Percentiles rank a stretch among this genome's conserved stretches.
Evolutionary conservation across 1,139 yeast genomes (phyloP).

Genomic region (Hyphopichia wangnamkhiaoensis): DNA sequence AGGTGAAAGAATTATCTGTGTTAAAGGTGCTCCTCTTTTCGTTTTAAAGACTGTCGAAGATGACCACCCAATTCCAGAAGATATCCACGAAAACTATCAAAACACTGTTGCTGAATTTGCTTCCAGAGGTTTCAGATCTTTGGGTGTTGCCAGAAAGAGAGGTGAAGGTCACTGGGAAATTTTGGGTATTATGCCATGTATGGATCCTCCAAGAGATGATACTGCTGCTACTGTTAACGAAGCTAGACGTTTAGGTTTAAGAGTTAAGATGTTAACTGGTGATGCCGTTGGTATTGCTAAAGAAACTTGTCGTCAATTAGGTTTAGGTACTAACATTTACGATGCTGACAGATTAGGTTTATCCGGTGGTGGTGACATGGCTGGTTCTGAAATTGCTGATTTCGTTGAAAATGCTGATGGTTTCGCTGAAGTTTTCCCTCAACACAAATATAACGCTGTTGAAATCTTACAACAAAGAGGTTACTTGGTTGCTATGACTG

Average conservation of each 20-base stretch:
- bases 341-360: constrained; percentile 96
- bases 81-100: constrained; percentile 91
- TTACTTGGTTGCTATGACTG: constrained; percentile 97
- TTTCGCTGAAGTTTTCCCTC: constrained; percentile 97
- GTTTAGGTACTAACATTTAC: constrained; percentile 95
- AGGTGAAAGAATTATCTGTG: constrained; percentile 95
- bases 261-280: constrained; percentile 98
- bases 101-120: constrained; percentile 97
- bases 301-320: constrained; percentile 97
- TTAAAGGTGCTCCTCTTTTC: constrained; percentile 97
- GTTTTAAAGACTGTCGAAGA: constrained; percentile 94
- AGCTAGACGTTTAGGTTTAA: constrained; percentile 90
- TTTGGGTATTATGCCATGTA: constrained; percentile 97
- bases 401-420: constrained; percentile 96
- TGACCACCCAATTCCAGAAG: constrained; percentile 96
- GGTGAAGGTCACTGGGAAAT: constrained; percentile 99
- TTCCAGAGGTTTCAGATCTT: constrained; percentile 97
- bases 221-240: constrained; percentile 95
- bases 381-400: constrained; percentile 95
- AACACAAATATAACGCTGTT: constrained; percentile 91
- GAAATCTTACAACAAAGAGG: constrained; percentile 89
- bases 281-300: constrained; percentile 99
- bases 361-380: constrained; percentile 95
- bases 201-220: constrained; percentile 99
- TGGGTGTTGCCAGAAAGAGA: constrained; percentile 99